Percentiles rank a stretch among this genome's conserved stretches.
Evolutionary conservation across 805 yeast species (phyloP).

Genomic region (Suhomyces faveliae): DNA sequence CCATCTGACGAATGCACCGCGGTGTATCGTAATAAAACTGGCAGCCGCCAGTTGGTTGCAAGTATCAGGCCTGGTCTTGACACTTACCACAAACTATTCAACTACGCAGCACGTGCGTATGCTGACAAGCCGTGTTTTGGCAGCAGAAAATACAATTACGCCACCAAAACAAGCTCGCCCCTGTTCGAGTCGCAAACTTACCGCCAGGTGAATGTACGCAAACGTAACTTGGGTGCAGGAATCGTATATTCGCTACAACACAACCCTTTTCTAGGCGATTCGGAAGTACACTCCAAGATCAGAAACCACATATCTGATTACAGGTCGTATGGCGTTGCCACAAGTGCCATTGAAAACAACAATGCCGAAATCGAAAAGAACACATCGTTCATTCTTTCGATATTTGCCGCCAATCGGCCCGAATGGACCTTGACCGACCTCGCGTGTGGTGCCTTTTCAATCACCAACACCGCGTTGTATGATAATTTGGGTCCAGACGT

Average conservation of each 20-base stretch:
- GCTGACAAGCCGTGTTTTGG: conserved; percentile 38
- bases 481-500: conserved; percentile 20
- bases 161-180: conserved; percentile 24
- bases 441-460: conserved; percentile 16
- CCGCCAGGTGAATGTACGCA: conserved; percentile 37
- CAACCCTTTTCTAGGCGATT: conserved; percentile 19
- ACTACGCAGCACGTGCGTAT: conserved; percentile 19
- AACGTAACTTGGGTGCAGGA: conserved; percentile 58
- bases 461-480: conserved; percentile 21
- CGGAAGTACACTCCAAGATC: conserved; percentile 29
- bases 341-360: conserved; percentile 3
- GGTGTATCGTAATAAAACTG: conserved; percentile 13
- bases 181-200: conserved; percentile 46
- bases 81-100: conserved; percentile 38
- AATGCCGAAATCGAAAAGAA: conserved; percentile 8
- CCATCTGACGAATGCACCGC: conserved; percentile 2
- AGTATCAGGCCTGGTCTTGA: conserved; percentile 31
- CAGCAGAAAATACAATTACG: conserved; percentile 33
- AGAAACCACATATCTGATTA: conserved; percentile 24
- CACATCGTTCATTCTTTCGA: conserved; percentile 18
- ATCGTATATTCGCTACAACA: conserved; percentile 26
- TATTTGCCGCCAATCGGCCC: conserved; percentile 19
- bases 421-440: conserved; percentile 18
- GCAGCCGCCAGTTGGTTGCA: conserved; percentile 12
- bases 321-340: conserved; percentile 11